Evolutionary conservation across 768 basidiomycete genomes (phyloP), one percentile per base, ranked within the genome.

Genomic region (Cystoderma amianthinum): DNA sequence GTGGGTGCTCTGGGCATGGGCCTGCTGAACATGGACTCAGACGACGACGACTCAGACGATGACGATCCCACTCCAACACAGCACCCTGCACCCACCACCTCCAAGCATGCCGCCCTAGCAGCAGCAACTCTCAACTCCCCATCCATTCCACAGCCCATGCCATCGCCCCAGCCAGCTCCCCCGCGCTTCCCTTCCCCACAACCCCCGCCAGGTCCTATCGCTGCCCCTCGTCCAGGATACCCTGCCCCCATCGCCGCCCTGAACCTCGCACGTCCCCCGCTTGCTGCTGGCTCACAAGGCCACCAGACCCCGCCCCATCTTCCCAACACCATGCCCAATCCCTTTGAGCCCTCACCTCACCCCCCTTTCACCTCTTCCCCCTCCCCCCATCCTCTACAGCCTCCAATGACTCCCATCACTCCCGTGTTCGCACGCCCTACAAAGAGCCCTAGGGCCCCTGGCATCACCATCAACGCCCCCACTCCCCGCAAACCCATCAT

Each of bases 361-460:
- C 53, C 58, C 35, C 55, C 64, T 35, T 60, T 57, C 35, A 54
- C 51, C 11, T 62, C 74, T 20, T 76, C 80, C 7, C 69, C 63
- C 41, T 55, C 69, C 2, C 87, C 85, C 3, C 86, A 86, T 49
- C 85, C 88, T 3, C 69, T 91, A 3, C 79, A 78, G 39, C 78
- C 86, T 0, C 83, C 87, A 4, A 69, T 82, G 47, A 85, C 84
- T 0, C 88, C 88, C 39, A 90, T 90, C 46, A 77, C 71, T 0
- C 86, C 88, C 12, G 79, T 78, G 19, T 90, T 91, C 51, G 83
- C 71, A 2, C 77, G 84, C 32, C 86, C 87, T 1, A 62, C 68
- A 3, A 55, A 60, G 28, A 44, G n/a, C 17, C 16, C 34, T 9
- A 36, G 9, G 7, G 34, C 34, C 9, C 34, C 56, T 20, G 54